phyloP scores from a whole-genome alignment of 345 rosid genomes.

The Lagerstroemia speciosa region DNA sequence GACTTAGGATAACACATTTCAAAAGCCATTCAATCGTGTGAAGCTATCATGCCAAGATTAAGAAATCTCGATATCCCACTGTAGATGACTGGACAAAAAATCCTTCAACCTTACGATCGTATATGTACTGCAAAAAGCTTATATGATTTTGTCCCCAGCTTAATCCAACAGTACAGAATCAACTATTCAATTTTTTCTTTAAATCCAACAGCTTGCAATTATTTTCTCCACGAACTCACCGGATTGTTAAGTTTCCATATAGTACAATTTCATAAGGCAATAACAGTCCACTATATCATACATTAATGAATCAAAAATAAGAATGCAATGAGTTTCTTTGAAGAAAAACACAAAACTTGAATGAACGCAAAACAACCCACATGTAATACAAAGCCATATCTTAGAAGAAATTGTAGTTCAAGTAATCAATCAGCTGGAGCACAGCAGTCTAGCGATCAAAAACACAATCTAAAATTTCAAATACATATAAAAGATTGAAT shows the following conservation, averaged over 20 bases:
- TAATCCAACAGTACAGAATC: too few relatives aligned
- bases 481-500: too few relatives aligned
- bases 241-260: too few relatives aligned
- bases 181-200: too few relatives aligned
- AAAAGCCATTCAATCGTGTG: neutral
- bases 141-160: too few relatives aligned
- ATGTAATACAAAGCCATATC: neutral
- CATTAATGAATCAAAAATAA: neutral
- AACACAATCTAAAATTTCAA: neutral
- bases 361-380: too few relatives aligned
- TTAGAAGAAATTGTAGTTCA: neutral
- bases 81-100: neutral
- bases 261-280: neutral
- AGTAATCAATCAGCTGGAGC: neutral
- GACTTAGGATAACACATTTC: neutral
- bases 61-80: neutral
- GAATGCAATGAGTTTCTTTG: too few relatives aligned
- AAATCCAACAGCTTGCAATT: too few relatives aligned
- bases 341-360: too few relatives aligned
- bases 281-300: neutral
- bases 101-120: neutral
- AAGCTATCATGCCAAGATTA: neutral
- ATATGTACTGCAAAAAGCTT: too few relatives aligned
- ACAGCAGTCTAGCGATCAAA: neutral
- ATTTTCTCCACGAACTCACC: too few relatives aligned